Base-by-base conservation (phyloP, 2,329 filamentous ascomycete genomes). In the Neocatenulostroma microsporum region DNA sequence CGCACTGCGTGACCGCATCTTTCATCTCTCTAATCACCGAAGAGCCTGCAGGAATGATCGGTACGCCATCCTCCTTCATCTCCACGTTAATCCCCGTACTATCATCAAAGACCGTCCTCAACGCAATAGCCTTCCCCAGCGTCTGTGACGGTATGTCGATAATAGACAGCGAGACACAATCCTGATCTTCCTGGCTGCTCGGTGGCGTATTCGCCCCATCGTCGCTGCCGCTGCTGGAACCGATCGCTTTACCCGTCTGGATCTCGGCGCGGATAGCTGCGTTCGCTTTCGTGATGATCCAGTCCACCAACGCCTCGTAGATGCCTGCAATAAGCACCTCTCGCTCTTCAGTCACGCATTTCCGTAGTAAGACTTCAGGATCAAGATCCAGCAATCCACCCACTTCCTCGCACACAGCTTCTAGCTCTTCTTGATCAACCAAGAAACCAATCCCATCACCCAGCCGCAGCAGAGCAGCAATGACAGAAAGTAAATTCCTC, bases 261-360 rank as follows among this genome's bases (percentile, higher is more conserved):
- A 96, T 76, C 49, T 95, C 85, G 3, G 70, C 70, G 1, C 78
- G 72, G 53, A 98, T 94, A 9, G 88, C 76, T 21, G 80, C 75
- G 51, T 98, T 98, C 39, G 88, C 89, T 56, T 88, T 91, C 39
- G 72, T 67, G 42, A 98, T 82, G 11, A 98, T 83, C 84, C 87
- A 96, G 57, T 96, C 91, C 0, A 98, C 87, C 18, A 96, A 69
- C 10, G 88, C 81, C 62, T 98, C 91, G 54, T 98, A 98, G 12
- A 96, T 70, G 2, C 85, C 88, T 10, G 79, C 81, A 41, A 96
- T 84, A 26, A 95, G 68, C 2, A 84, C 78, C 53, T 82, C 77
- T 8, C 91, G 79, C 41, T 96, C 91, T 42, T 88, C 78, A 0
- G 87, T 93, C 41, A 79, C 82, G 60, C 85, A 86, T 53, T 89